phyloP scores from a whole-genome alignment of 345 rosid species.

The Eucalyptus leucophloia region DNA sequence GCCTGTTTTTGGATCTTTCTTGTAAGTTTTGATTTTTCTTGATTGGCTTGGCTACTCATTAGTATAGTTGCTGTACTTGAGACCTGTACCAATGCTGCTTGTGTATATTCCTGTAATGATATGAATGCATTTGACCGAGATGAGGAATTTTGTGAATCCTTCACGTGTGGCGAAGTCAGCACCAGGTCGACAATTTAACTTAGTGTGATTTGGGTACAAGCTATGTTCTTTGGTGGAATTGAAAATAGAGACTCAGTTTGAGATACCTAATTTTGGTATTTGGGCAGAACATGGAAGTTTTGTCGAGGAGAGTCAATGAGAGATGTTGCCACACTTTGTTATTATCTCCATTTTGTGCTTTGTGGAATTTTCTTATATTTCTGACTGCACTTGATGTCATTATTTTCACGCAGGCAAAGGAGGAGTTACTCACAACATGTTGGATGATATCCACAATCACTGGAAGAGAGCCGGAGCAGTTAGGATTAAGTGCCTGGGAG shows the following conservation, averaged over 20 bases:
- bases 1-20: neutral
- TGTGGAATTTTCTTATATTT: neutral
- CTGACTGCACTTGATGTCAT: neutral
- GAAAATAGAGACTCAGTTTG: neutral
- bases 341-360: neutral
- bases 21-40: too few species aligned
- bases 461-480: conserved; percentile 89
- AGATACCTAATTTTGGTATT: too few species aligned
- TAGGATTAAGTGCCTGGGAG: conserved; percentile 91
- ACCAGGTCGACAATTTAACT: neutral
- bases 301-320: neutral
- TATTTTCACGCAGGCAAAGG: conserved; percentile 38
- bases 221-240: neutral
- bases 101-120: neutral
- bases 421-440: conserved; percentile 89
- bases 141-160: neutral
- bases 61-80: neutral
- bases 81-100: neutral
- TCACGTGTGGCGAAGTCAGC: neutral
- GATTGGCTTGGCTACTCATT: neutral
- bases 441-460: conserved; percentile 84
- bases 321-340: neutral
- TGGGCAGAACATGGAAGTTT: neutral
- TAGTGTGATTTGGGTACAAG: neutral
- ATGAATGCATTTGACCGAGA: neutral